Conservation (phyloP, 257 asterid genomes). For the Paraleonurus japonicus region DNA sequence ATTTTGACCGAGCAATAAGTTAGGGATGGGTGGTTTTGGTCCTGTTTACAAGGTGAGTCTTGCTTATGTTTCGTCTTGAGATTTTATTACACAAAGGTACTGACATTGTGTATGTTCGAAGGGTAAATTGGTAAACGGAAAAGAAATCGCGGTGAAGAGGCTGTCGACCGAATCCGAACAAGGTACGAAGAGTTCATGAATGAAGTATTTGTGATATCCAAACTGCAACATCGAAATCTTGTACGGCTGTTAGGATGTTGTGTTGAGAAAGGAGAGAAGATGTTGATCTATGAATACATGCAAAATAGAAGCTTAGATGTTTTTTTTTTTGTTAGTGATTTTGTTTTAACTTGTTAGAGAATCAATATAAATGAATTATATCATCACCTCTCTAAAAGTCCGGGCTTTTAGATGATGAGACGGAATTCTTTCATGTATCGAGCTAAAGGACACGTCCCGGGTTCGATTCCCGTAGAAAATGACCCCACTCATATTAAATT, state of each 20-base stretch:
- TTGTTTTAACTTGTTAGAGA: too few relatives aligned
- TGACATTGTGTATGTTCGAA: neutral
- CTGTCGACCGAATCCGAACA: slow-evolving; percentile 41
- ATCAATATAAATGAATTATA: too few relatives aligned
- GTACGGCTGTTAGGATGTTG: slow-evolving; percentile 41
- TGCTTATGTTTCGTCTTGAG: neutral
- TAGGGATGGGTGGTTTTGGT: slow-evolving; percentile 53
- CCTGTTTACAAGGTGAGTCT: slow-evolving; percentile 36
- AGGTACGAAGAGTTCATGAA: slow-evolving; percentile 41
- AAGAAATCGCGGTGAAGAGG: slow-evolving; percentile 45
- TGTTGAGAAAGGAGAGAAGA: slow-evolving; percentile 43
- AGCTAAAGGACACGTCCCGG: too few relatives aligned
- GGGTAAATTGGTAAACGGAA: slow-evolving; percentile 38
- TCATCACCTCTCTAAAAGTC: too few relatives aligned
- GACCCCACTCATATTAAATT: too few relatives aligned
- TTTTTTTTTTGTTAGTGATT: slow-evolving; percentile 35
- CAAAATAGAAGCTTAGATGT: slow-evolving; percentile 44
- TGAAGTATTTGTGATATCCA: slow-evolving; percentile 46
- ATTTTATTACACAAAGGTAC: neutral
- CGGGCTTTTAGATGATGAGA: too few relatives aligned
- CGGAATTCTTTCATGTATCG: too few relatives aligned
- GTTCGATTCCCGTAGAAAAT: too few relatives aligned
- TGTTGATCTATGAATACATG: slow-evolving; percentile 43
- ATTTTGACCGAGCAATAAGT: slow-evolving; percentile 28
- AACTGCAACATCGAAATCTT: slow-evolving; percentile 51